Conservation (phyloP, 1,284 basidiomycete species). For the Peniophora sp. region DNA sequence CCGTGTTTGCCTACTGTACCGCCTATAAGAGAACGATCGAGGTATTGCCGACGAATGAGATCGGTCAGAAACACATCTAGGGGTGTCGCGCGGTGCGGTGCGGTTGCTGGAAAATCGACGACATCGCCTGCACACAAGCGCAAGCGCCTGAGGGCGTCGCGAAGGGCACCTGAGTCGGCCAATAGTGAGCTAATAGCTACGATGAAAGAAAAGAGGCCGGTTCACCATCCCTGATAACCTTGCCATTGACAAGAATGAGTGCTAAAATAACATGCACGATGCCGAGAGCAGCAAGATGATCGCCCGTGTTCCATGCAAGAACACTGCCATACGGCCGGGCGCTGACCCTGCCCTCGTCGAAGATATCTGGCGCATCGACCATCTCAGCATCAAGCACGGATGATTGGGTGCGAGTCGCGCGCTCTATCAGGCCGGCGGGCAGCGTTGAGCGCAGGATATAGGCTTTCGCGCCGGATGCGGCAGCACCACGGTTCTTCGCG, state of each 20-base stretch:
- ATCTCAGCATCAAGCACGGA: slow-evolving; percentile 51
- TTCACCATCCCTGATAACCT: slow-evolving; percentile 59
- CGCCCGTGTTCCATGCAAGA: slow-evolving; percentile 57
- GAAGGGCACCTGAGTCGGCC: slow-evolving; percentile 41
- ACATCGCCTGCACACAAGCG: slow-evolving; percentile 33
- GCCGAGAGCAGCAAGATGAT: slow-evolving; percentile 57
- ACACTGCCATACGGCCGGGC: slow-evolving; percentile 50
- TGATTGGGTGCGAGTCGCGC: slow-evolving; percentile 45
- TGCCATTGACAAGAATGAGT: slow-evolving; percentile 63
- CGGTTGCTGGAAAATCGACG: slow-evolving; percentile 39
- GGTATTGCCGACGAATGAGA: slow-evolving; percentile 57
- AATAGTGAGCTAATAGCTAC: neutral
- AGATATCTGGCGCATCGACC: slow-evolving; percentile 29
- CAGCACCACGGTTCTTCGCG: slow-evolving; percentile 40
- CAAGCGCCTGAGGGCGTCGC: slow-evolving; percentile 52
- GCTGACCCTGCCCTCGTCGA: slow-evolving; percentile 26
- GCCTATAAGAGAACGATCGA: slow-evolving; percentile 50
- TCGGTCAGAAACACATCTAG: slow-evolving; percentile 51
- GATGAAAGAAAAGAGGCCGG: slow-evolving; percentile 7
- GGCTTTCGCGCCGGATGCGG: slow-evolving; percentile 53
- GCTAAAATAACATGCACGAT: slow-evolving; percentile 64
- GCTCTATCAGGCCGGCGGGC: slow-evolving; percentile 46
- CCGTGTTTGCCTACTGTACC: slow-evolving; percentile 40
- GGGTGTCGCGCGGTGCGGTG: slow-evolving; percentile 37
- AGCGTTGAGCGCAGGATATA: slow-evolving; percentile 67